These are phyloP conservation scores for Agapanthus africanus DNA, from an alignment of 106 monocot species.

Conservation along the genomic window DNA sequence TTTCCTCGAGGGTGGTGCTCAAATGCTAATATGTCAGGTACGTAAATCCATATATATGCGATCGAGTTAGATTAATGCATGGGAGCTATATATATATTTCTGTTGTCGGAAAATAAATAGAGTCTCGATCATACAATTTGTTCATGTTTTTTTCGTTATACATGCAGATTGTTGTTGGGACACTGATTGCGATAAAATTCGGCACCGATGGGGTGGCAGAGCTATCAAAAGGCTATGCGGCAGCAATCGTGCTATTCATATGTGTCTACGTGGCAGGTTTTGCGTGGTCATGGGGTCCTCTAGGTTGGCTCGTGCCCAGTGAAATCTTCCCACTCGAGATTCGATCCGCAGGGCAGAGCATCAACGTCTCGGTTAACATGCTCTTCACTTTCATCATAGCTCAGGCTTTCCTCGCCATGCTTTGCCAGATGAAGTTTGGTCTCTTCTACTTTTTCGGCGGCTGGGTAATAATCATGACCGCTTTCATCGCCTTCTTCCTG, in stretches of 20 bases:
- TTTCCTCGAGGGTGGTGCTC: conserved; percentile 18
- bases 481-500: conserved; percentile 45
- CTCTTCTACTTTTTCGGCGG: conserved; percentile 64
- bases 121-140: no score
- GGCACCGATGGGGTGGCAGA: conserved; percentile 33
- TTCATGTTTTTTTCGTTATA: no score
- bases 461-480: conserved; percentile 49
- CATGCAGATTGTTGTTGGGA: conserved; percentile 23
- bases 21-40: conserved; percentile 24
- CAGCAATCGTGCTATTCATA: conserved; percentile 32
- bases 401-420: conserved; percentile 43
- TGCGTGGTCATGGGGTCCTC: conserved; percentile 52
- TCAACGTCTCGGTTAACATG: conserved; percentile 61
- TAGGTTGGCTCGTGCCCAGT: conserved; percentile 35
- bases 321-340: conserved; percentile 74
- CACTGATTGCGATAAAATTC: conserved; percentile 35
- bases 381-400: conserved; percentile 56
- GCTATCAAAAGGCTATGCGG: conserved; percentile 25
- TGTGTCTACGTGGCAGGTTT: conserved; percentile 46
- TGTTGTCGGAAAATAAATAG: no score
- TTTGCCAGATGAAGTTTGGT: conserved; percentile 50
- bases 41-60: no score
- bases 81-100: no score
- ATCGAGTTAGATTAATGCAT: no score
- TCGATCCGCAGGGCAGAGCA: conserved; percentile 57